Conservation (phyloP, 208 protist genomes). For the Crithidia acanthocephali region DNA sequence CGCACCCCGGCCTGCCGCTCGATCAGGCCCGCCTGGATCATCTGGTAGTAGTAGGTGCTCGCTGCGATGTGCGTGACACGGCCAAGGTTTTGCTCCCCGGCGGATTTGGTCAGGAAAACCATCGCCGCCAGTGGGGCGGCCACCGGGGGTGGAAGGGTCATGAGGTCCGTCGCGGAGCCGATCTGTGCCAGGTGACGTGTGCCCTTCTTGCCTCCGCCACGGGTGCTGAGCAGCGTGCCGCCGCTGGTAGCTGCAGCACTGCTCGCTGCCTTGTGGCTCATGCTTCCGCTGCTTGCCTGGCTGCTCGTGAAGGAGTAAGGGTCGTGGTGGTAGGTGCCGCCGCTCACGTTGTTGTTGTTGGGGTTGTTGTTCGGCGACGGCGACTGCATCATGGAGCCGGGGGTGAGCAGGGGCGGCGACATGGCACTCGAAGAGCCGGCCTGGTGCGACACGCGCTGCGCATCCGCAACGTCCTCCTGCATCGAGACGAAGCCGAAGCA, state of each 20-base stretch:
- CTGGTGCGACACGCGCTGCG: constrained; percentile 24
- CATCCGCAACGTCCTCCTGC: constrained; percentile 62
- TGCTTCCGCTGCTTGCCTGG: constrained; percentile 25
- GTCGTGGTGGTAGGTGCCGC: constrained; percentile 43
- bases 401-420: constrained; percentile 24
- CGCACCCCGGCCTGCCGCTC: constrained; percentile 29
- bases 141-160: constrained; percentile 62
- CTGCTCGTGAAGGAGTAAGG: constrained; percentile 40
- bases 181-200: constrained; percentile 15
- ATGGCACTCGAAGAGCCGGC: constrained; percentile 11
- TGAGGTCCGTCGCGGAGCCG: constrained; percentile 23
- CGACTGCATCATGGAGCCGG: constrained; percentile 9
- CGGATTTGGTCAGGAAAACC: constrained; percentile 88
- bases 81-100: constrained; percentile 85
- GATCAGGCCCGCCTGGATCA: constrained; percentile 73
- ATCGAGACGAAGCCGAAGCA: constrained; percentile 87
- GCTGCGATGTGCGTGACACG: constrained; percentile 80
- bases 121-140: constrained; percentile 79
- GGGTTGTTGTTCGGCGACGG: constrained; percentile 1
- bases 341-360: background rate
- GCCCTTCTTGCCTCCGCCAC: constrained; percentile 11
- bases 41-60: constrained; percentile 82
- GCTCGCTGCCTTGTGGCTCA: constrained; percentile 3
- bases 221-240: constrained; percentile 32
- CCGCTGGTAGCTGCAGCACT: background rate